Percentiles rank a stretch among this genome's conserved stretches.
Conservation (phyloP, 257 asterid species). For the Prunella vulgaris region DNA sequence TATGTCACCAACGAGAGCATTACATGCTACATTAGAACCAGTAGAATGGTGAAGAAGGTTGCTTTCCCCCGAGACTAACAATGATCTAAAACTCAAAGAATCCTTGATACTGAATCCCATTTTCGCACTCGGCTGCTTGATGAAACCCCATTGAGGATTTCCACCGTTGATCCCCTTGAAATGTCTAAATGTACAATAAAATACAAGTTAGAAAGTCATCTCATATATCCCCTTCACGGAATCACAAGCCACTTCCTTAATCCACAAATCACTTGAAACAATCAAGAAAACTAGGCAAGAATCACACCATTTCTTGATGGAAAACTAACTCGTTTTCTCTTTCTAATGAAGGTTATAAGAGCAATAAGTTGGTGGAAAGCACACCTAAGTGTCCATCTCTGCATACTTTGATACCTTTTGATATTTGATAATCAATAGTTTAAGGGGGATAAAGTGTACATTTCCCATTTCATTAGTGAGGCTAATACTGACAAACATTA, state of each 20-base stretch:
- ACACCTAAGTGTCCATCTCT: no score
- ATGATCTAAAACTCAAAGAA: constrained; percentile 33
- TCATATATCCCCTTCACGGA: not conserved
- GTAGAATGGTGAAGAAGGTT: constrained; percentile 22
- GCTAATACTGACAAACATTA: not conserved
- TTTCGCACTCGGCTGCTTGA: constrained; percentile 32
- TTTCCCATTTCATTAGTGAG: not conserved
- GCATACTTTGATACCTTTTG: no score
- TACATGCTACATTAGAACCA: constrained; percentile 24
- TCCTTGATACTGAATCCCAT: constrained; percentile 32
- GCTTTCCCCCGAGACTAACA: constrained; percentile 41
- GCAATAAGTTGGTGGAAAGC: not conserved
- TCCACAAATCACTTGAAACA: not conserved
- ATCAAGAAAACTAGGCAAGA: not conserved
- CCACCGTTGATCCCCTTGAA: constrained; percentile 15
- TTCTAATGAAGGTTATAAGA: not conserved
- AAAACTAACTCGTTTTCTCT: not conserved
- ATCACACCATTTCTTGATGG: not conserved
- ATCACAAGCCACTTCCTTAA: not conserved
- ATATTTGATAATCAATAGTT: not conserved
- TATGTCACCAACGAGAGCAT: constrained; percentile 35
- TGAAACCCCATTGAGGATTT: constrained; percentile 19
- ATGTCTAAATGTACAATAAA: constrained; percentile 17
- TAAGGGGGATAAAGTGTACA: not conserved
- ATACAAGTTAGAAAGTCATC: not conserved